A percentile compares a stretch with the other conserved stretches of the same genome.
phyloP scores from a whole-genome alignment of 2,329 filamentous ascomycete genomes.

The Sphaceloma murrayae region DNA sequence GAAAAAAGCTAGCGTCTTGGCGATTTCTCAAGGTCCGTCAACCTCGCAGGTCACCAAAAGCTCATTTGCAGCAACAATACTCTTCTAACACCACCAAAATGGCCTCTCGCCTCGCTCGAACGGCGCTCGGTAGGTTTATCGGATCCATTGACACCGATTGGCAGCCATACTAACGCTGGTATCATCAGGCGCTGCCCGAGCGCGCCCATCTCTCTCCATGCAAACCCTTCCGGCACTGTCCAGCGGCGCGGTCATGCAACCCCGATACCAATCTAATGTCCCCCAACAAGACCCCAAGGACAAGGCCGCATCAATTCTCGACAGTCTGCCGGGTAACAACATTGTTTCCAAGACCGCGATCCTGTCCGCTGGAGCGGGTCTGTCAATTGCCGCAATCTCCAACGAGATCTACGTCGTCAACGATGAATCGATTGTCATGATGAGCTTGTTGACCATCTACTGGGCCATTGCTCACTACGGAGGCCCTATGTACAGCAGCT shows the following conservation, averaged over 20 bases:
- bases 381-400: conserved; percentile 91
- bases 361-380: conserved; percentile 81
- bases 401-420: conserved; percentile 99
- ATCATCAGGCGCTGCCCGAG: conserved; percentile 70
- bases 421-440: conserved; percentile 91
- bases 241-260: conserved; percentile 54
- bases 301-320: conserved; percentile 92
- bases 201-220: conserved; percentile 65
- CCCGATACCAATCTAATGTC: conserved; percentile 55
- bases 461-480: conserved; percentile 84
- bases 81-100: conserved; percentile 56
- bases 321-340: conserved; percentile 84
- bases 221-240: conserved; percentile 66
- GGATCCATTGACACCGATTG: conserved; percentile 20
- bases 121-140: conserved; percentile 71
- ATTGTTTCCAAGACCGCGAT: conserved; percentile 94
- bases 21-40: not conserved
- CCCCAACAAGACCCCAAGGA: conserved; percentile 85
- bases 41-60: conserved; percentile 22
- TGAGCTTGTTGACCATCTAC: conserved; percentile 91
- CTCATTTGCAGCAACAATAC: conserved; percentile 20
- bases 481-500: conserved; percentile 83
- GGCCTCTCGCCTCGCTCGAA: conserved; percentile 95
- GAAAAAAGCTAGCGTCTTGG: conserved; percentile 11
- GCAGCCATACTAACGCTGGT: conserved; percentile 31